Conservation (phyloP, 257 asterid species). For the Penstemon eatonii region DNA sequence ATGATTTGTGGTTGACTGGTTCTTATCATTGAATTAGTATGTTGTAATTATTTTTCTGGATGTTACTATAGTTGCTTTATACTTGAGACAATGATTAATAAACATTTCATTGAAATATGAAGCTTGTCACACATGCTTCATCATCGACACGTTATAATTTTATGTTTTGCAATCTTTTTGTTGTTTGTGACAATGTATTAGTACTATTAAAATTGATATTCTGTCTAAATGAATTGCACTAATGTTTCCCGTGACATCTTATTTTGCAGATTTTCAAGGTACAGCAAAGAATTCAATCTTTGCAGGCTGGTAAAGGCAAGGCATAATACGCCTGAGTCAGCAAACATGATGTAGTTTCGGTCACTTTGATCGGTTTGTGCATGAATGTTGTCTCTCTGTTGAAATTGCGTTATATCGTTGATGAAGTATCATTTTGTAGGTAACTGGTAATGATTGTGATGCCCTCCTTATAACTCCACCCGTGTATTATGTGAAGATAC, state of each 20-base stretch:
- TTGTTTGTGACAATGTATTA: neutral
- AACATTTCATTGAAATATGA: neutral
- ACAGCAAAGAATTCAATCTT: conserved; percentile 80
- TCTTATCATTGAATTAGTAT: neutral
- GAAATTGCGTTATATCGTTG: conserved; percentile 22
- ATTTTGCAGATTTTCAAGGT: conserved; percentile 62
- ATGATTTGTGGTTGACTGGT: conserved; percentile 8
- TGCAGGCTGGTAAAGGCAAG: conserved; percentile 87
- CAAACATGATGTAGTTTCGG: conserved; percentile 24
- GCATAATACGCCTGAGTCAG: conserved; percentile 38
- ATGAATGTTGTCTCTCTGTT: conserved; percentile 25
- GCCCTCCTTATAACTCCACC: conserved; percentile 27
- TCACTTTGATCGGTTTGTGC: conserved; percentile 23
- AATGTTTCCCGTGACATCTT: neutral
- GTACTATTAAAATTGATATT: neutral
- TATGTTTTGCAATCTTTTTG: neutral
- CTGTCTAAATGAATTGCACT: conserved; percentile 11
- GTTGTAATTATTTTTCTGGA: conserved; percentile 5
- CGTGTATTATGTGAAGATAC: conserved; percentile 29
- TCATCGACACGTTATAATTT: neutral
- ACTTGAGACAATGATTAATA: conserved; percentile 21
- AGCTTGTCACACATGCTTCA: neutral
- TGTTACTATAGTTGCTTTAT: conserved; percentile 8
- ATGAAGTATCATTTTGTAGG: conserved; percentile 33
- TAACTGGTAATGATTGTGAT: conserved; percentile 16